Base-by-base conservation (phyloP, 805 yeast species). In the Metschnikowia cubensis region DNA sequence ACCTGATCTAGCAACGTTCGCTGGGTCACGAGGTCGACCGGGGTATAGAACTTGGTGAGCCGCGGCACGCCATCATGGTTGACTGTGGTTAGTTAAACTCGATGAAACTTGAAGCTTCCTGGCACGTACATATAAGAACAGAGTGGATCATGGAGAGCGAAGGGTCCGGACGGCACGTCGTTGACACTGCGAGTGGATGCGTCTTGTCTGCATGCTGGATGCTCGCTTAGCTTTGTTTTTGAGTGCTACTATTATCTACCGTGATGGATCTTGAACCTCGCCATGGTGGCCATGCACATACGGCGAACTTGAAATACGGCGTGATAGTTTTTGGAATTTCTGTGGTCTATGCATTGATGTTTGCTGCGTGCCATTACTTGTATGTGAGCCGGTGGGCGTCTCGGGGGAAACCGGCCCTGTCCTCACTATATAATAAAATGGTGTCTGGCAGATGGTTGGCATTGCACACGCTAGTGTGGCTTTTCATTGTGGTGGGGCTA, bases 11-110 rank as follows among this genome's bases (percentile, higher is more conserved):
- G 73, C 22, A 92, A 76, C 35, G 85, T 70, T 56, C 85, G 83
- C 62, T 94, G 98, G 14, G 95, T 87, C 37, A 82, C 81, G 13
- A 89, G 76, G 53, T 91, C 96, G 17, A 92, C 87, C 1, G 96
- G 95, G 0, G 96, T 88, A 66, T 94, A 94, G 71, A 92, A 94
- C 67, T 90, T 90, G 66, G 87, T 82, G 42, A 94, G 73, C 49
- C 99, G 80, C 1, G 98, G 97, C 42, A 87, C 79, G 2, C 97
- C 96, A 60, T 87, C 87, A 57, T 87, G 90, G 69, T 92, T 92
- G 68, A 94, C 92, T 85, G 49, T 62, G 62, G 68, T 64, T 43
- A 43, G 46, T 43, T 25, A 39, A 39, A n/a, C 34, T 39, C 10
- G 15, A 14, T 8, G 15, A 6, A 8, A 15, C 39, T 36, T 36